These are phyloP conservation scores for Mariannaea elegans DNA, from an alignment of 2,329 filamentous ascomycete genomes.

Conservation along the genomic window DNA sequence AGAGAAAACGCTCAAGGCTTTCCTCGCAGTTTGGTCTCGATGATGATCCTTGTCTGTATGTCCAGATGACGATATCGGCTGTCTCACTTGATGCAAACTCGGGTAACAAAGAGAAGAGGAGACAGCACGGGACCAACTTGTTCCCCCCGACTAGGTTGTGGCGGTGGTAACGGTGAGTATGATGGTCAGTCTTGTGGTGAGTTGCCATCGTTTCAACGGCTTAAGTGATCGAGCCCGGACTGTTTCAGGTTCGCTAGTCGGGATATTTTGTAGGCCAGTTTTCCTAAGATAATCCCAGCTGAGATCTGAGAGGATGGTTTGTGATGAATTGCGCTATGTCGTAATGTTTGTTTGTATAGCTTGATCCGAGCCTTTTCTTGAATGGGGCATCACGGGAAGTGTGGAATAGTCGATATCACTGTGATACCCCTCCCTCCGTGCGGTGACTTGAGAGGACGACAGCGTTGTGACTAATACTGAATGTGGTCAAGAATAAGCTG, in stretches of 20 bases:
- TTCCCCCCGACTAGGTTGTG: background rate
- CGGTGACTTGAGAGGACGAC: no score
- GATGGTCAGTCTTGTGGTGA: slow-evolving; percentile 2
- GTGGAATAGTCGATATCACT: background rate
- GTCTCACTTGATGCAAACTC: slow-evolving; percentile 21
- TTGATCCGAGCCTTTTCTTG: background rate
- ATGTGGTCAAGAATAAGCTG: no score
- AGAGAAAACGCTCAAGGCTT: background rate
- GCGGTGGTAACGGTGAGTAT: slow-evolving; percentile 20
- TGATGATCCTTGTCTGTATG: slow-evolving; percentile 7
- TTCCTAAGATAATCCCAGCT: background rate
- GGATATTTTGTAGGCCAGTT: slow-evolving; percentile 6
- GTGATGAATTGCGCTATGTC: slow-evolving; percentile 1
- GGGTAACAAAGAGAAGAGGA: background rate
- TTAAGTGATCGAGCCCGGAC: slow-evolving; percentile 16
- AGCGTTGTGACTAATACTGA: background rate
- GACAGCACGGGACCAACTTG: background rate
- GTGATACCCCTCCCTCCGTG: background rate
- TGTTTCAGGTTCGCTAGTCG: slow-evolving; percentile 21
- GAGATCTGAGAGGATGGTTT: slow-evolving; percentile 12
- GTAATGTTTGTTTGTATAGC: background rate
- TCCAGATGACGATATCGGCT: slow-evolving; percentile 14
- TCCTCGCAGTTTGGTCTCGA: slow-evolving; percentile 4
- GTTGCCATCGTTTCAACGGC: slow-evolving; percentile 21
- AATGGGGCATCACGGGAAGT: no score